Percentiles rank a stretch among this genome's conserved stretches.
phyloP scores from a whole-genome alignment of 805 yeast species.

The Lachancea lanzarotensis region DNA sequence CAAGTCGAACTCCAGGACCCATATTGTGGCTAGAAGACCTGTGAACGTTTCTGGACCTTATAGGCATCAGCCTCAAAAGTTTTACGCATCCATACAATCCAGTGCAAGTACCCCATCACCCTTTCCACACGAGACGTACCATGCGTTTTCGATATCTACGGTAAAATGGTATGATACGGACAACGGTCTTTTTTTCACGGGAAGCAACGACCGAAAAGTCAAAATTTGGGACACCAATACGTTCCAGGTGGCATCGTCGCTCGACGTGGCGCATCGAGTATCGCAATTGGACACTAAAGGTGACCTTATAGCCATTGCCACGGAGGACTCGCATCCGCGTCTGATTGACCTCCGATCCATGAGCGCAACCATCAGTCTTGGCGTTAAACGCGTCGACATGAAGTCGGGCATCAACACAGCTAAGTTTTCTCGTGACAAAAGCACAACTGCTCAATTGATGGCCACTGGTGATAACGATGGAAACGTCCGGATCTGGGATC shows the following conservation, averaged over 20 bases:
- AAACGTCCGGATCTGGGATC: constrained; percentile 78
- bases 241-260: constrained; percentile 59
- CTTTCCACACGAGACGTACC: constrained; percentile 28
- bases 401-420: constrained; percentile 34
- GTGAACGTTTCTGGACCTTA: background rate
- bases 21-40: constrained; percentile 3
- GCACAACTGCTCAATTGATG: constrained; percentile 44
- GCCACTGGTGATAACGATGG: constrained; percentile 84
- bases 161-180: constrained; percentile 87
- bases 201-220: constrained; percentile 72
- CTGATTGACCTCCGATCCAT: constrained; percentile 68
- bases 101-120: background rate
- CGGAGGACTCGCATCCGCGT: constrained; percentile 62
- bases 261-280: constrained; percentile 55
- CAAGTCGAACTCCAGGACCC: background rate
- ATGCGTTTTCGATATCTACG: constrained; percentile 65
- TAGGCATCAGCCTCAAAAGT: background rate
- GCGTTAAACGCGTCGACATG: constrained; percentile 52
- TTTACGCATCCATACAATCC: background rate
- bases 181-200: constrained; percentile 75
- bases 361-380: constrained; percentile 63
- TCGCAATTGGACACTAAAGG: constrained; percentile 55
- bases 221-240: constrained; percentile 76
- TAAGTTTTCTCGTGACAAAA: constrained; percentile 61
- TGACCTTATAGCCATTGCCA: constrained; percentile 56